A percentile compares a stretch with the other conserved stretches of the same genome.
Conservation (phyloP, 805 yeast species). For the Hanseniaspora thailandica region DNA sequence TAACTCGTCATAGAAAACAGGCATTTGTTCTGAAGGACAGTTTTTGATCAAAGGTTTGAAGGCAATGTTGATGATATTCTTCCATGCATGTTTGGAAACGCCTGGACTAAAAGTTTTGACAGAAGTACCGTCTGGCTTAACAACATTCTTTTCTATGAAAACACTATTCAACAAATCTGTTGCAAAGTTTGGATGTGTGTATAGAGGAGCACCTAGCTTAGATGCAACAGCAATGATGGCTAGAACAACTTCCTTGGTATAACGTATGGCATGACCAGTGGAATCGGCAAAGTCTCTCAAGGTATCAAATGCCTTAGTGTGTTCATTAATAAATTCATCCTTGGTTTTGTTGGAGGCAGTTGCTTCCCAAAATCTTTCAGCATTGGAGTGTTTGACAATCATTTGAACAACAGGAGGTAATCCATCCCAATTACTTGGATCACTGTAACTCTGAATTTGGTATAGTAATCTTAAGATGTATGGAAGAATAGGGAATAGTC, state of each 20-base stretch:
- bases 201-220: constrained; percentile 78
- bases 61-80: constrained; percentile 86
- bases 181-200: constrained; percentile 75
- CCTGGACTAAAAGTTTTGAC: constrained; percentile 39
- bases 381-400: constrained; percentile 78
- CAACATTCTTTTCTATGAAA: constrained; percentile 51
- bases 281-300: constrained; percentile 94
- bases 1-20: constrained; percentile 60
- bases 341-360: constrained; percentile 90
- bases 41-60: constrained; percentile 75
- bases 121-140: constrained; percentile 23
- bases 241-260: constrained; percentile 91
- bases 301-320: constrained; percentile 85
- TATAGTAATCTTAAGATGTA: constrained; percentile 75
- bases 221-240: constrained; percentile 81
- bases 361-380: constrained; percentile 96
- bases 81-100: constrained; percentile 90
- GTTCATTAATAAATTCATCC: constrained; percentile 89
- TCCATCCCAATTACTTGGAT: constrained; percentile 81
- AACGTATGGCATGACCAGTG: constrained; percentile 88
- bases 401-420: constrained; percentile 83
- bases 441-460: constrained; percentile 89
- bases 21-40: constrained; percentile 65
- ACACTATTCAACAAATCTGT: constrained; percentile 69
- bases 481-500: constrained; percentile 83